A percentile compares a stretch with the other conserved stretches of the same genome.
Evolutionary conservation across 306 rosid species (phyloP).

Genomic region (Dalbergia cochinchinensis): DNA sequence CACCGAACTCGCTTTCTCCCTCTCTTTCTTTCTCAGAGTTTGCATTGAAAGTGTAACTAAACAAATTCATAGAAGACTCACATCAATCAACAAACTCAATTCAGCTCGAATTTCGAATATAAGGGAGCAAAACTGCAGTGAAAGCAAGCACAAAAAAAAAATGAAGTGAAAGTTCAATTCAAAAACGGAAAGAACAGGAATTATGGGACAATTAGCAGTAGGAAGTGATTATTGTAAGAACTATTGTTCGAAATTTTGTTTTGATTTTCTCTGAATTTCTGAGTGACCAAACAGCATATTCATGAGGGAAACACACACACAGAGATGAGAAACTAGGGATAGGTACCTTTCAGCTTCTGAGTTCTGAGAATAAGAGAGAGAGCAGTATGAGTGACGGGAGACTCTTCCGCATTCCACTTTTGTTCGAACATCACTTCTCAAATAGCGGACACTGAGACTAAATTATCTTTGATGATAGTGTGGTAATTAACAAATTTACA

Average conservation of each 20-base stretch:
- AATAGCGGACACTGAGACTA: too few species aligned
- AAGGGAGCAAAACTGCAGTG: background rate
- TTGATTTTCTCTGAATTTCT: background rate
- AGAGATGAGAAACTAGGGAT: constrained; percentile 6
- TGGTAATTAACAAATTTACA: too few species aligned
- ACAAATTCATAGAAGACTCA: constrained; percentile 1
- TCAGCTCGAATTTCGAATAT: background rate
- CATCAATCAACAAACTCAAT: background rate
- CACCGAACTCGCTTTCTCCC: too few species aligned
- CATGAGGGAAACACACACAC: background rate
- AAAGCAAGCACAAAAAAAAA: background rate
- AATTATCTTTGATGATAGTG: too few species aligned
- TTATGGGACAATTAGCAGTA: background rate
- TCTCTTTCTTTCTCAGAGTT: too few species aligned
- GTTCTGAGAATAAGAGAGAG: too few species aligned
- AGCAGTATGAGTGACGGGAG: background rate
- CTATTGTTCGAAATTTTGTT: background rate
- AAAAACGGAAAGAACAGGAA: background rate
- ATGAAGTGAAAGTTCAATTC: background rate
- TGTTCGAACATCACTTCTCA: too few species aligned
- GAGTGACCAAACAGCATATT: constrained; percentile 23
- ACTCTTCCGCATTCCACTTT: too few species aligned
- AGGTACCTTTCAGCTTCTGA: too few species aligned
- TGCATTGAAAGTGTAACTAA: background rate
- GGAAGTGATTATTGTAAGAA: background rate